phyloP scores from a whole-genome alignment of 1,139 yeast genomes.

The Pichia inconspicua region DNA sequence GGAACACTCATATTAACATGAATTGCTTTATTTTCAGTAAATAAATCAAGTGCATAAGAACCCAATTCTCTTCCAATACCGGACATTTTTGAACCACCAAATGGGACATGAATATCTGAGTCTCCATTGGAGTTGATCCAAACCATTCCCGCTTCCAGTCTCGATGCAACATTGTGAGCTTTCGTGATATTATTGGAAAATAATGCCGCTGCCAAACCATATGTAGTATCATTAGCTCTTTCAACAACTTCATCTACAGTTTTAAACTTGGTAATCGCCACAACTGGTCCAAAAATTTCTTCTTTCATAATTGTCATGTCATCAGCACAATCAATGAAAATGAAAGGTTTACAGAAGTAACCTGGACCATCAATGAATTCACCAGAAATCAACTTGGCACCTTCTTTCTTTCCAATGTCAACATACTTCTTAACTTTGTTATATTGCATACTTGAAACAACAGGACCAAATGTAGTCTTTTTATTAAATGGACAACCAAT shows the following conservation, averaged over 20 bases:
- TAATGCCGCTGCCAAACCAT: conserved; percentile 70
- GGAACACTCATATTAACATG: conserved; percentile 50
- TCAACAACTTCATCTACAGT: conserved; percentile 55
- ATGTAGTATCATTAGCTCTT: conserved; percentile 55
- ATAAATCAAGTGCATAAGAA: conserved; percentile 64
- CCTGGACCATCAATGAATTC: conserved; percentile 51
- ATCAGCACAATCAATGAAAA: conserved; percentile 65
- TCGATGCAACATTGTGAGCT: conserved; percentile 55
- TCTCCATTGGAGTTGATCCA: conserved; percentile 85
- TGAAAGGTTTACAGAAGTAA: conserved; percentile 69
- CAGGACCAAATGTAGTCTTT: conserved; percentile 49
- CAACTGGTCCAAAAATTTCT: conserved; percentile 82
- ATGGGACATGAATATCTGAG: conserved; percentile 69
- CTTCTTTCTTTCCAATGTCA: conserved; percentile 44
- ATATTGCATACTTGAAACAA: conserved; percentile 43
- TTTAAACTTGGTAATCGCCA: conserved; percentile 55
- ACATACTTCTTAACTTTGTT: conserved; percentile 46
- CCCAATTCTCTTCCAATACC: conserved; percentile 88
- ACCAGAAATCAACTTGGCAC: conserved; percentile 56
- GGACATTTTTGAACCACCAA: conserved; percentile 72
- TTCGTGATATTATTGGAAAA: conserved; percentile 53
- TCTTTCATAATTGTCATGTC: conserved; percentile 61
- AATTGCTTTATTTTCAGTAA: conserved; percentile 74
- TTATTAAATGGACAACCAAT: conserved; percentile 72
- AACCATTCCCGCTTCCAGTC: conserved; percentile 72